Base-by-base conservation (phyloP, 1,284 basidiomycete species). In the Ustilago tritici region DNA sequence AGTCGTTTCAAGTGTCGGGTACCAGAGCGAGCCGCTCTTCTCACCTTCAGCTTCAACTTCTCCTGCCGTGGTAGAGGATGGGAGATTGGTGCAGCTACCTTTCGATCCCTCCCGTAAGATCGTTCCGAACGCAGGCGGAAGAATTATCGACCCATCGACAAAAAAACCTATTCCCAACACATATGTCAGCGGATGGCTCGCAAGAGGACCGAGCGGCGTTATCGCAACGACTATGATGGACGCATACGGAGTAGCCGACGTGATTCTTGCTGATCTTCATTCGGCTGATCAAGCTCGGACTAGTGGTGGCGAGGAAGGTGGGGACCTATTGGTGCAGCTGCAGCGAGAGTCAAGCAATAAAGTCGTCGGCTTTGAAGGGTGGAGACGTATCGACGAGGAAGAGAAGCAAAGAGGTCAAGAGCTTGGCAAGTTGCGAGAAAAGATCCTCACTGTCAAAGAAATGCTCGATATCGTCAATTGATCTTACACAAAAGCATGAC, bases 101-200 rank as follows among this genome's bases (percentile, higher is more conserved):
- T 79, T 79, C 46, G 78, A 79, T 38, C 0, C 19, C 0, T 10
- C 32, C 1, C 66, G 69, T 23, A 55, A 63, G 12, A 60, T 75
- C 36, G 72, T 79, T 11, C 73, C 74, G 12, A 79, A 79, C 55
- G 19, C 17, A 0, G 83, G 75, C 12, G 88, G 88, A 1, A 73
- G 88, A 19, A 85, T 88, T 9, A 69, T 71, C 35, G 62, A 74
- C 17, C 66, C 71, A 0, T 17, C 19, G 11, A 69, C 59, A 3
- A 50, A 56, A 15, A 4, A 38, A 2, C 5, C 58, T 83, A 74
- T 89, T 2, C 89, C 89, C 32, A 92, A 92, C 43, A 89, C 94
- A n/a, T 98, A 98, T 84, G 92, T 93, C 2, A 92, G 93, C 1
- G 96, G 96, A 3, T 99, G 97, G 97, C 92, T 94, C 0, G 93